Evolutionary conservation across 306 rosid species (phyloP).

Genomic region (Lotus japonicus): DNA sequence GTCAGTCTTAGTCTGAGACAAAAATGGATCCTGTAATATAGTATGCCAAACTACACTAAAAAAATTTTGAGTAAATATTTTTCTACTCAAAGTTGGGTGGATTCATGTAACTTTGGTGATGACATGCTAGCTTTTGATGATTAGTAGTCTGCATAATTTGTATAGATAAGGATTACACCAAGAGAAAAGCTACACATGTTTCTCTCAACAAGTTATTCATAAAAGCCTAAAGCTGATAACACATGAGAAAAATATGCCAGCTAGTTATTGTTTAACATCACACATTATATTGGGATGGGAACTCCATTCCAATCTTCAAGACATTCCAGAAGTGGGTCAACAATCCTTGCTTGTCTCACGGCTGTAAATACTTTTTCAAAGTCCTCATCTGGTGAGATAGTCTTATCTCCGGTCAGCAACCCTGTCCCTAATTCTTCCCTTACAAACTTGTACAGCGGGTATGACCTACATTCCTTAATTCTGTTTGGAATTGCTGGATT

Average conservation of each 20-base stretch:
- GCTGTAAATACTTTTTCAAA: constrained; percentile 51
- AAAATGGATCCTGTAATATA: background rate
- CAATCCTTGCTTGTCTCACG: constrained; percentile 33
- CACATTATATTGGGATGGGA: constrained; percentile 22
- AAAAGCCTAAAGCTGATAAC: background rate
- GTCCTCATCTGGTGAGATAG: constrained; percentile 47
- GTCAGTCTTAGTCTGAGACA: background rate
- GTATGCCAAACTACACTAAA: no score
- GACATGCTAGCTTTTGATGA: no score
- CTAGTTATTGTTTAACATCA: no score
- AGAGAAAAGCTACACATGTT: background rate
- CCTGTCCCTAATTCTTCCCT: constrained; percentile 34
- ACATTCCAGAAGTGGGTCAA: constrained; percentile 41
- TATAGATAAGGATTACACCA: no score
- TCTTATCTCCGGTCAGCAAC: constrained; percentile 41
- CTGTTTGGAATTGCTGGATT: constrained; percentile 29
- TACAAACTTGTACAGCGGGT: constrained; percentile 46
- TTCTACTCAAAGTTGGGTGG: background rate
- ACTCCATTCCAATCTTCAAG: constrained; percentile 34
- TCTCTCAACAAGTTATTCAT: background rate
- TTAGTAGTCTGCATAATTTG: no score
- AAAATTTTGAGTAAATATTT: no score
- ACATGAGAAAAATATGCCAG: background rate
- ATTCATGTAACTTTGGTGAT: no score
- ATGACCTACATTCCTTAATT: constrained; percentile 43